Percentiles rank a stretch among this genome's conserved stretches.
Conservation (phyloP, 331 rosid species). For the Acacia concinna region DNA sequence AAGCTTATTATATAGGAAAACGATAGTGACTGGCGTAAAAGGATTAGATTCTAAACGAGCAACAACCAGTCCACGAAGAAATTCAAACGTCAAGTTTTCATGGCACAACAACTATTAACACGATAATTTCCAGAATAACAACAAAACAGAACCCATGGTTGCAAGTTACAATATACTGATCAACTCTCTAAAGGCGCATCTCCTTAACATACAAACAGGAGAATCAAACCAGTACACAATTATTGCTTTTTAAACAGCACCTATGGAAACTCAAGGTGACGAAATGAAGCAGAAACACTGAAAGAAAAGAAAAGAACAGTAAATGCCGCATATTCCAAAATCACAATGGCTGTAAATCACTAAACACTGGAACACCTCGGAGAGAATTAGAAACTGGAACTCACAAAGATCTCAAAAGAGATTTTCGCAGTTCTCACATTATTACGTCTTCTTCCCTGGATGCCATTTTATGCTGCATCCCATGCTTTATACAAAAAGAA, state of each 20-base stretch:
- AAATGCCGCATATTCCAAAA: conserved; percentile 12
- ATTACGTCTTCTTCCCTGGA: conserved; percentile 48
- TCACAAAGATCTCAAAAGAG: conserved; percentile 32
- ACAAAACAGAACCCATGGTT: conserved; percentile 7
- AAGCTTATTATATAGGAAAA: too few relatives aligned
- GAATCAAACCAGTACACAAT: conserved; percentile 23
- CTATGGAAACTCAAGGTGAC: conserved; percentile 10
- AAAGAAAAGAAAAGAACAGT: conserved; percentile 29
- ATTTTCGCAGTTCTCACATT: conserved; percentile 25
- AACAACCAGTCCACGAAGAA: too few relatives aligned
- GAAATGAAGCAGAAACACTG: conserved; percentile 23
- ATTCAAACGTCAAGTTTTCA: neutral
- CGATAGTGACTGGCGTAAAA: too few relatives aligned
- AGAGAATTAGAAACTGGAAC: conserved; percentile 24
- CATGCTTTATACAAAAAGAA: conserved; percentile 52
- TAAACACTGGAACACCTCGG: conserved; percentile 24
- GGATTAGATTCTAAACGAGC: too few relatives aligned
- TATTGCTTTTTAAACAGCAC: conserved; percentile 24
- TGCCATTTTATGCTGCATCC: conserved; percentile 99
- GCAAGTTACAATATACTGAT: neutral
- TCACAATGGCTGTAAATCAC: conserved; percentile 15
- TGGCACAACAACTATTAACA: neutral
- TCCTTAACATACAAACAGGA: conserved; percentile 17
- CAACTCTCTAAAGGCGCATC: neutral
- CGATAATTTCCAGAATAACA: conserved; percentile 12